Conservation (phyloP, 768 basidiomycete genomes). For the Rubroboletus satanas region DNA sequence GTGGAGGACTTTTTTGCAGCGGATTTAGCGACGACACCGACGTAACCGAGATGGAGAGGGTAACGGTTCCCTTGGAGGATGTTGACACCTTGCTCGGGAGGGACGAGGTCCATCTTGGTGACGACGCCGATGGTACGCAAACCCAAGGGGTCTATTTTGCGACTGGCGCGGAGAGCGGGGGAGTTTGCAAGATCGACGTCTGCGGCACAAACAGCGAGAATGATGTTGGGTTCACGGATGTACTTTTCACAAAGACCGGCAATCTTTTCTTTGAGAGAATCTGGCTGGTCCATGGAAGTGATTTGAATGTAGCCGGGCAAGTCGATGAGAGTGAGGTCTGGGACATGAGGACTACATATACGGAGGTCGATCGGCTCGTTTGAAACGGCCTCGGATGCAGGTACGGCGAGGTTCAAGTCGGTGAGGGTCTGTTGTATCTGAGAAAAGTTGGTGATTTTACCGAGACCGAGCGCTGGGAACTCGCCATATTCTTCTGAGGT, state of each 20-base stretch:
- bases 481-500: slow-evolving; percentile 81
- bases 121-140: slow-evolving; percentile 95
- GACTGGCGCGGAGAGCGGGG: slow-evolving; percentile 88
- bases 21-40: slow-evolving; percentile 91
- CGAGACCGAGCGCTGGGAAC: slow-evolving; percentile 86
- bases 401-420: slow-evolving; percentile 92
- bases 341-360: slow-evolving; percentile 93
- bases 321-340: slow-evolving; percentile 96
- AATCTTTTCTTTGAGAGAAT: slow-evolving; percentile 91
- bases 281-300: slow-evolving; percentile 92
- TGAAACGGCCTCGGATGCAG: slow-evolving; percentile 86
- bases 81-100: slow-evolving; percentile 72
- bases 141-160: slow-evolving; percentile 92
- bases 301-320: slow-evolving; percentile 97
- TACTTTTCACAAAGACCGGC: slow-evolving; percentile 87
- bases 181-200: slow-evolving; percentile 99
- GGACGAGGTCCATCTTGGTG: slow-evolving; percentile 98
- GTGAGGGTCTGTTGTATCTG: slow-evolving; percentile 89
- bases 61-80: slow-evolving; percentile 90
- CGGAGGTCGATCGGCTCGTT: slow-evolving; percentile 95
- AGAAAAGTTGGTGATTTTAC: slow-evolving; percentile 88
- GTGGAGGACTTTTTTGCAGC: slow-evolving; percentile 47
- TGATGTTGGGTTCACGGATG: slow-evolving; percentile 99
- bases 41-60: slow-evolving; percentile 95
- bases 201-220: slow-evolving; percentile 97